phyloP scores from a whole-genome alignment of 108 stramenopile species.

The Cyclotella baltica region DNA sequence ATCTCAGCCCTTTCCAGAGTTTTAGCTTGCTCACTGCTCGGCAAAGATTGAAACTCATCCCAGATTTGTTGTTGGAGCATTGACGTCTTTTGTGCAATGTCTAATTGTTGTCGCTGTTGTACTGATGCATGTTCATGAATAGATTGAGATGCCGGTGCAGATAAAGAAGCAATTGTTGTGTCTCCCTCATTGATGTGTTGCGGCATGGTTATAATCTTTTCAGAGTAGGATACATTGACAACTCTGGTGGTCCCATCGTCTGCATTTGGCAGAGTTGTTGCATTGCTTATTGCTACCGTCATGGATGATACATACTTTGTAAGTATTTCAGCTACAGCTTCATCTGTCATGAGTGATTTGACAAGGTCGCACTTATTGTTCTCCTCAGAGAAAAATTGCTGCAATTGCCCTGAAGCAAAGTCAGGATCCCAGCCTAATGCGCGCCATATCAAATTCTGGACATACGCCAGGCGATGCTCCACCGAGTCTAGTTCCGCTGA shows the following conservation, averaged over 20 bases:
- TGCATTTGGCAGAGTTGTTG: constrained; percentile 38
- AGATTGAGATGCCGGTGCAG: constrained; percentile 43
- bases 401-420: constrained; percentile 52
- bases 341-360: constrained; percentile 28
- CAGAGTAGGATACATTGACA: constrained; percentile 71
- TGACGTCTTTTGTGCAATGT: constrained; percentile 32
- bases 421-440: constrained; percentile 72
- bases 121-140: constrained; percentile 32
- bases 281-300: constrained; percentile 47
- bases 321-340: constrained; percentile 38
- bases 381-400: constrained; percentile 46
- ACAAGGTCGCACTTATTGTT: constrained; percentile 1
- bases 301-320: constrained; percentile 50
- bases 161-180: constrained; percentile 24
- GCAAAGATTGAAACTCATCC: constrained; percentile 27
- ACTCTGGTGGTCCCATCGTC: constrained; percentile 77
- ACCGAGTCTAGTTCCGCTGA: constrained; percentile 10
- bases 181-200: background rate
- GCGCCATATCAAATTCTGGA: constrained; percentile 62
- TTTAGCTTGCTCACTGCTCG: constrained; percentile 55
- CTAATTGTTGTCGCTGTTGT: constrained; percentile 24
- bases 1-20: constrained; percentile 66
- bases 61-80: constrained; percentile 28
- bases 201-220: constrained; percentile 51
- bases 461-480: constrained; percentile 52